Evolutionary conservation across 768 basidiomycete species (phyloP).

Genomic region (Russula lepida): DNA sequence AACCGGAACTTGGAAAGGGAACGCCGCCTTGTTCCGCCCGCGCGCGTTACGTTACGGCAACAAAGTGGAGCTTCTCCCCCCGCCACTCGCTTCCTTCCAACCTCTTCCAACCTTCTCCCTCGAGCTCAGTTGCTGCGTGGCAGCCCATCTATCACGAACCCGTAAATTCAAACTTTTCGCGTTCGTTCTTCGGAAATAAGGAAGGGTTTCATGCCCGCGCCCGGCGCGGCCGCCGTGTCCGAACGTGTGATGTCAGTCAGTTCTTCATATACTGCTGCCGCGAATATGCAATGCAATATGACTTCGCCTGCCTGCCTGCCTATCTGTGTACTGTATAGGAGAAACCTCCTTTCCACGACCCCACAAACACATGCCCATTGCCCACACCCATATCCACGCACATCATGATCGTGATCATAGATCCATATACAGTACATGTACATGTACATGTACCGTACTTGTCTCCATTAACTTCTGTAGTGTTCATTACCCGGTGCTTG

Average conservation of each 20-base stretch:
- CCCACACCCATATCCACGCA: background rate
- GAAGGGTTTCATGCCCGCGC: background rate
- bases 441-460: too few species aligned
- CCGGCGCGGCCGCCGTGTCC: too few species aligned
- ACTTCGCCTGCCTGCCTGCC: too few species aligned
- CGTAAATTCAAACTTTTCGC: background rate
- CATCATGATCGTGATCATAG: background rate
- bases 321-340: background rate
- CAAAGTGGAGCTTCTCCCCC: background rate
- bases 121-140: background rate
- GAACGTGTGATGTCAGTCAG: constrained; percentile 3
- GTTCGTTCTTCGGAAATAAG: background rate
- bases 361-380: background rate
- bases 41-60: background rate
- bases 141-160: background rate
- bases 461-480: background rate
- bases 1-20: background rate
- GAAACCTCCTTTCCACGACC: background rate
- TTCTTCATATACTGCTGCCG: too few species aligned
- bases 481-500: background rate
- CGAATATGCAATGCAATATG: too few species aligned
- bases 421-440: background rate
- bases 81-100: too few species aligned
- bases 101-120: too few species aligned
- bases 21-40: background rate